Base-by-base conservation (phyloP, 2,329 filamentous ascomycete genomes). In the Verticillium alfalfae region DNA sequence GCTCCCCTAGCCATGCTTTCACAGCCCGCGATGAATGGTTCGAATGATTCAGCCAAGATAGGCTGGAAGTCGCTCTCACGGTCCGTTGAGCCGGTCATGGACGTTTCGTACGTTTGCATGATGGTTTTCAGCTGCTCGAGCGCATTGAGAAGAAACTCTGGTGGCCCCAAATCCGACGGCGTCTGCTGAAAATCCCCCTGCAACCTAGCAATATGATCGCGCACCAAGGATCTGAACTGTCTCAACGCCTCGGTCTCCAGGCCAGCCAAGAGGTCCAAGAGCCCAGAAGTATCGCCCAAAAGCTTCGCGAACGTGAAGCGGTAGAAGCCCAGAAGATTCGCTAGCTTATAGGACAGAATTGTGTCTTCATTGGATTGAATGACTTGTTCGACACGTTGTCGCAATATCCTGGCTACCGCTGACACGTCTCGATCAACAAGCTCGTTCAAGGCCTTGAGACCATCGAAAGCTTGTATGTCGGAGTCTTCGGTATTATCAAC, bases 361-460 rank as follows among this genome's bases (percentile, higher is more conserved):
- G 89, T 89, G 63, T 98, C 93, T 68, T 97, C 93, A 72, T 97
- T 94, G 64, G 90, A 91, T 69, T 96, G 93, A 16, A 98, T 89
- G 22, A 96, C 91, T 69, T 98, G 91, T 73, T 97, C 93, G 59
- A 96, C 87, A 37, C 94, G 85, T 73, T 97, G 93, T 34, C 91
- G 88, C n/a, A 98, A 76, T n/a, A 93, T 86, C 26, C 92, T 86
- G 41, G 90, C 87, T 4, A 94, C 93, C 0, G 92, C 91, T 2
- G 87, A 86, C 56, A 98, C 81, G 69, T 96, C 91, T 41, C 92
- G 88, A 70, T 94, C 93, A 34, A 98, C 92, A 2, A 99, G 83
- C 64, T 95, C 88, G 66, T 91, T 91, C 22, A 98, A 80, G 1
- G 93, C 92, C 72, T 89, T 91, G 36, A 88, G 81, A 1, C 92